phyloP scores from a whole-genome alignment of 2,329 filamentous ascomycete species.

The Fusarium clavum region DNA sequence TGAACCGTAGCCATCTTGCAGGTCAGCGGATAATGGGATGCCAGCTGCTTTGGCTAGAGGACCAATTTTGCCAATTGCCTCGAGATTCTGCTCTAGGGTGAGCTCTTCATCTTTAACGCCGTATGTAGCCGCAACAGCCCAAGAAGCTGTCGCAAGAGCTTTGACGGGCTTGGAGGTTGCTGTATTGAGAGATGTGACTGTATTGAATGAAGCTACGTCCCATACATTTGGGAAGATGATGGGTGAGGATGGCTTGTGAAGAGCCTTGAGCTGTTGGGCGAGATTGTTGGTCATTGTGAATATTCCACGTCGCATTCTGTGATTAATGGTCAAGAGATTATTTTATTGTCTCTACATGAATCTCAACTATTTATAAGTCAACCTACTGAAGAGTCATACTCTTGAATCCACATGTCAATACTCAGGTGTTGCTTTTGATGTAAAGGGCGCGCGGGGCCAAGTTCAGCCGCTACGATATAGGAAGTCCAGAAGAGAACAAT shows the following conservation, averaged over 20 bases:
- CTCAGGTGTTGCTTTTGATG: slow-evolving; percentile 20
- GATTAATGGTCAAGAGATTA: not conserved
- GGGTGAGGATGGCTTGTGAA: slow-evolving; percentile 64
- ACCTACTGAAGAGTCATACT: not conserved
- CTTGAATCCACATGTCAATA: slow-evolving; percentile 1
- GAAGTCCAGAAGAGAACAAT: not conserved
- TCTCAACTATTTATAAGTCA: slow-evolving; percentile 5
- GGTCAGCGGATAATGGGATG: slow-evolving; percentile 66
- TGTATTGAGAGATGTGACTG: slow-evolving; percentile 58
- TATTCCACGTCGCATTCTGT: not conserved
- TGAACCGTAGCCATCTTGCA: slow-evolving; percentile 70
- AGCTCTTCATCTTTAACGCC: slow-evolving; percentile 62
- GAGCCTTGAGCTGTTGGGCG: slow-evolving; percentile 54
- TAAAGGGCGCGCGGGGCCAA: slow-evolving; percentile 36
- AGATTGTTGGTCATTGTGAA: slow-evolving; percentile 45
- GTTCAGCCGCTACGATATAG: not conserved
- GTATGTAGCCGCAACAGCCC: slow-evolving; percentile 60
- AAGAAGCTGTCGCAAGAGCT: slow-evolving; percentile 63
- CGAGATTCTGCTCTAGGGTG: slow-evolving; percentile 62
- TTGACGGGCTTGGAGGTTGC: slow-evolving; percentile 51
- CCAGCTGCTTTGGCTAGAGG: slow-evolving; percentile 54
- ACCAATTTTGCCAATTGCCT: slow-evolving; percentile 58
- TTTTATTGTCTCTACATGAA: fast-evolving
- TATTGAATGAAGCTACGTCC: slow-evolving; percentile 61
- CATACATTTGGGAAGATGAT: slow-evolving; percentile 67